These are phyloP conservation scores for Medicago lupulina DNA, from an alignment of 306 rosid species.

Conservation along the genomic window DNA sequence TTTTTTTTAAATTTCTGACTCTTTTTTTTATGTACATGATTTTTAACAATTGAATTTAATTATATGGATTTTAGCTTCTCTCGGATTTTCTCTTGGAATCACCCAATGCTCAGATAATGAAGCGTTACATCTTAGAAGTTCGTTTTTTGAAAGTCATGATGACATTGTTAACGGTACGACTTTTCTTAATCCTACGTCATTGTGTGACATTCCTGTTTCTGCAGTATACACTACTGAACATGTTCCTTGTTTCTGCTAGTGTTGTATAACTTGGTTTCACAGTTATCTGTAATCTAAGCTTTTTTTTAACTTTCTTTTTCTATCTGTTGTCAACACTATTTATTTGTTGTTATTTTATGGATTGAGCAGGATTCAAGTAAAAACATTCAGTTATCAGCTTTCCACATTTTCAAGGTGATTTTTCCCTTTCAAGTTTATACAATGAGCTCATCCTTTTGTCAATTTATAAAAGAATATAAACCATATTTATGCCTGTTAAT, in stretches of 20 bases:
- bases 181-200: constrained; percentile 27
- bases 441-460: constrained; percentile 25
- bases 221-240: not conserved
- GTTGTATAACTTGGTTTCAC: no score
- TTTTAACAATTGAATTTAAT: constrained; percentile 37
- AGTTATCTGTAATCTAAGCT: not conserved
- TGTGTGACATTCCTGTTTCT: constrained; percentile 18
- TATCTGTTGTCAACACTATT: not conserved
- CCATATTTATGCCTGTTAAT: no score
- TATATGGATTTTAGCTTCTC: constrained; percentile 73
- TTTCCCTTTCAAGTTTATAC: constrained; percentile 26
- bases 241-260: no score
- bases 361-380: constrained; percentile 89
- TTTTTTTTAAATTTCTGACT: constrained; percentile 17
- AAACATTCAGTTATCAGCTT: constrained; percentile 88
- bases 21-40: constrained; percentile 31
- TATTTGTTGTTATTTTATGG: not conserved
- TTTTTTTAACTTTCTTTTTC: not conserved
- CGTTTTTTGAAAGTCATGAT: constrained; percentile 84
- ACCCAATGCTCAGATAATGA: constrained; percentile 88
- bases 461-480: no score
- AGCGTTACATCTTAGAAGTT: constrained; percentile 88
- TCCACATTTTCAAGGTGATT: constrained; percentile 96
- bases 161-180: constrained; percentile 83
- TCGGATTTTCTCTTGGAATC: constrained; percentile 88